phyloP scores from a whole-genome alignment of 768 basidiomycete genomes.

The Kwoniella sp. region DNA sequence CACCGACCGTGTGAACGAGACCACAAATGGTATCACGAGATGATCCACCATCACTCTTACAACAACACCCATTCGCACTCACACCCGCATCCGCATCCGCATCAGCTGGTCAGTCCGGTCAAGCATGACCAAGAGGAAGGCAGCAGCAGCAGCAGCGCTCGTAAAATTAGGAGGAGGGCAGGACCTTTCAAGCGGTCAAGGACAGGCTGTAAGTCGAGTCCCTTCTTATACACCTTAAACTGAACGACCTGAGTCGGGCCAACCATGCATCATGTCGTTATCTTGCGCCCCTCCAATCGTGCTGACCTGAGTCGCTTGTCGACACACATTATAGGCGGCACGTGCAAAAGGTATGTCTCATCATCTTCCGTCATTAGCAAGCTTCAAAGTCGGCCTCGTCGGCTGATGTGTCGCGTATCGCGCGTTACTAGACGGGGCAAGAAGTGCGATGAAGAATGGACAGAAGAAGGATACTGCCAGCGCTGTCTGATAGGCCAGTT shows the following conservation, averaged over 20 bases:
- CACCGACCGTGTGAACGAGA: too few relatives aligned
- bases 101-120: neutral
- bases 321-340: slow-evolving; percentile 21
- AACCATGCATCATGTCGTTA: too few relatives aligned
- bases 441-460: slow-evolving; percentile 40
- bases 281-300: too few relatives aligned
- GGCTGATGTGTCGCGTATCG: neutral
- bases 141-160: neutral
- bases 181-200: slow-evolving; percentile 35
- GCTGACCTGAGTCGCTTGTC: neutral
- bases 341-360: slow-evolving; percentile 30
- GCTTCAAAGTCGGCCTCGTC: too few relatives aligned
- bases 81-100: neutral
- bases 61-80: neutral
- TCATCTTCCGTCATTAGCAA: neutral
- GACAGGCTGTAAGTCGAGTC: slow-evolving; percentile 31
- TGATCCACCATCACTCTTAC: neutral
- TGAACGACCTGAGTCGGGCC: too few relatives aligned
- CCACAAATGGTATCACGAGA: neutral
- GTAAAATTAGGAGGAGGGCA: slow-evolving; percentile 17
- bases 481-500: slow-evolving; percentile 27
- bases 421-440: slow-evolving; percentile 25
- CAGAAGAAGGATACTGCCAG: slow-evolving; percentile 28
- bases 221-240: too few relatives aligned
- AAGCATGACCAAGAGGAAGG: slow-evolving; percentile 2